Base-by-base conservation (phyloP, 768 basidiomycete species). In the Serendipita vermifera region DNA sequence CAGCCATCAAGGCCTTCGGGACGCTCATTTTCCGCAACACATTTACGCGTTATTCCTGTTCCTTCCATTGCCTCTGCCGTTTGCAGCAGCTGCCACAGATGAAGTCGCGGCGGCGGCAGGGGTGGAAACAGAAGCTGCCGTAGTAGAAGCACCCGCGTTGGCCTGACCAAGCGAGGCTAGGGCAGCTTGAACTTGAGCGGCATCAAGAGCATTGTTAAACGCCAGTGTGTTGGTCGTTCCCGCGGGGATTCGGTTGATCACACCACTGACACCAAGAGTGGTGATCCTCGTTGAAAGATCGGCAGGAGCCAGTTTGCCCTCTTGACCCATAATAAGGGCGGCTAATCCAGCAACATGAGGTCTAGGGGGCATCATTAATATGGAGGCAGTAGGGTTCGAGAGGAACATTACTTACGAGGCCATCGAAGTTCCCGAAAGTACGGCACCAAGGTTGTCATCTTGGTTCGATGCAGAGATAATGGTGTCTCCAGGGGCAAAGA, bases 401-500 rank as follows among this genome's bases (percentile, higher is more conserved):
- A 41, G 39, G 6, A 3, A 2, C 6, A 41, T 17, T 9, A 3
- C 39, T 17, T 41, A 41, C 39, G 17, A 20, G 17, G 46, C 46
- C 46, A 51, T 51, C 5, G 46, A 51, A 1, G 46, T 51, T 20
- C 46, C 46, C 9, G 22, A 26, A 29, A 51, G 46, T 9, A 51
- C 46, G 9, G 46, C 46, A 20, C 46, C 46, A 29, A 51, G 46
- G n/a, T 51, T 31, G 22, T 51, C 32, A 29, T 33, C 7, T 13
- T 38, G 3, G 58, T 59, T 59, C 41, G 59, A 60, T 33, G 46
- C 36, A 27, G 59, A 59, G 39, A 59, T 32, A 35, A 61, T 58
- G 15, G 56, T 41, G 15, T 56, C 48, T 5, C 59, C 60, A 11
- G 60, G 60, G 3, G 55, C 60, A 22, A 59, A 57, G 39, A 61